Conservation (phyloP, 1,284 basidiomycete genomes). For the Wallemia mellicola region DNA sequence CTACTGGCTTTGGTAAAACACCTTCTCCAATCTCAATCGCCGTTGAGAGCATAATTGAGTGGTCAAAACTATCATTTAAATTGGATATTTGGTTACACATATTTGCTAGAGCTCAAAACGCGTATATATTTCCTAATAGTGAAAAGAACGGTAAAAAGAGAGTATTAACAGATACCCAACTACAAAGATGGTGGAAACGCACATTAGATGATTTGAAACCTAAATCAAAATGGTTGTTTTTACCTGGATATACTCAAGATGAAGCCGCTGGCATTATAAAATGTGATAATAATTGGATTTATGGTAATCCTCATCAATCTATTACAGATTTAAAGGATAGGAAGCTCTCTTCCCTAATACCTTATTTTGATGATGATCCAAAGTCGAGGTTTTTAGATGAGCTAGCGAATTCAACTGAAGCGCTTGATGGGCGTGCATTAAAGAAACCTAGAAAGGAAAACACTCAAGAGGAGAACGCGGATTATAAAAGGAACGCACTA, state of each 20-base stretch:
- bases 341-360: background rate
- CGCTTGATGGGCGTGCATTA: background rate
- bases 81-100: background rate
- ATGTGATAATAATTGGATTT: background rate
- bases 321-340: background rate
- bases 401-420: background rate
- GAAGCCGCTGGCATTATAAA: background rate
- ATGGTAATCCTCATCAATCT: background rate
- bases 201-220: background rate
- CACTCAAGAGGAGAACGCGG: background rate
- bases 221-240: background rate
- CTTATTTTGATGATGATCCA: background rate
- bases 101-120: background rate
- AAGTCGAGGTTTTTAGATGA: background rate
- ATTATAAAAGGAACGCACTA: background rate
- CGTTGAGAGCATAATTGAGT: background rate
- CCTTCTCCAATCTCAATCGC: background rate
- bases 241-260: background rate
- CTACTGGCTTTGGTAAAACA: background rate
- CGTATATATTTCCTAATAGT: background rate
- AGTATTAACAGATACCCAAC: background rate
- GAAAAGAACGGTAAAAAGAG: background rate
- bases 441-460: background rate
- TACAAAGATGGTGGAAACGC: background rate
- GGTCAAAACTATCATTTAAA: background rate